These are phyloP conservation scores for Adansonia madagascariensis DNA, from an alignment of 441 rosid genomes.

Conservation along the genomic window DNA sequence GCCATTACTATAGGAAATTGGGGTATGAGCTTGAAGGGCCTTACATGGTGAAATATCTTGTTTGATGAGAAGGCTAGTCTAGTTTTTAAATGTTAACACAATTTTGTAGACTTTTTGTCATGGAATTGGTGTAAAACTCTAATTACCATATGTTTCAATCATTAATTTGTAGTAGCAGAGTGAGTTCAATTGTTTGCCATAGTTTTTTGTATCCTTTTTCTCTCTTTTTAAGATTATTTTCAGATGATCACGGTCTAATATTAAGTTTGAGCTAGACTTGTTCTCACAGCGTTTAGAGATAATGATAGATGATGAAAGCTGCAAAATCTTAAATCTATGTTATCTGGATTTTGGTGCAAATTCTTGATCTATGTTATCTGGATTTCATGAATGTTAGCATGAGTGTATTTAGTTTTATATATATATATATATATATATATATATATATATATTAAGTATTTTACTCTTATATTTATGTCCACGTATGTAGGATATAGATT, in stretches of 20 bases:
- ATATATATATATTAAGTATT: too few species aligned
- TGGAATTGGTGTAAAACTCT: constrained; percentile 16
- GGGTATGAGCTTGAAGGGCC: constrained; percentile 98
- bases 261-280: neutral
- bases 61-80: constrained; percentile 35
- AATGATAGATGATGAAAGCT: too few species aligned
- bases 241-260: neutral
- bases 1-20: constrained; percentile 91
- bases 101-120: constrained; percentile 36
- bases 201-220: neutral
- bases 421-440: too few species aligned
- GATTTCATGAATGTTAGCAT: too few species aligned
- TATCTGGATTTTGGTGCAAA: too few species aligned
- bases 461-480: too few species aligned
- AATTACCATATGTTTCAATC: neutral
- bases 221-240: neutral
- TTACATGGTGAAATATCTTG: constrained; percentile 90
- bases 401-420: too few species aligned
- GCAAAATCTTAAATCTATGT: too few species aligned
- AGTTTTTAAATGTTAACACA: constrained; percentile 23
- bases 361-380: too few species aligned
- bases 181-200: constrained; percentile 27
- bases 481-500: too few species aligned
- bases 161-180: neutral
- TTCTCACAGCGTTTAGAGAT: too few species aligned